Evolutionary conservation across 2,329 filamentous ascomycete genomes (phyloP), one percentile per base, ranked within the genome.

Genomic region (Aspergillus costaricaensis): DNA sequence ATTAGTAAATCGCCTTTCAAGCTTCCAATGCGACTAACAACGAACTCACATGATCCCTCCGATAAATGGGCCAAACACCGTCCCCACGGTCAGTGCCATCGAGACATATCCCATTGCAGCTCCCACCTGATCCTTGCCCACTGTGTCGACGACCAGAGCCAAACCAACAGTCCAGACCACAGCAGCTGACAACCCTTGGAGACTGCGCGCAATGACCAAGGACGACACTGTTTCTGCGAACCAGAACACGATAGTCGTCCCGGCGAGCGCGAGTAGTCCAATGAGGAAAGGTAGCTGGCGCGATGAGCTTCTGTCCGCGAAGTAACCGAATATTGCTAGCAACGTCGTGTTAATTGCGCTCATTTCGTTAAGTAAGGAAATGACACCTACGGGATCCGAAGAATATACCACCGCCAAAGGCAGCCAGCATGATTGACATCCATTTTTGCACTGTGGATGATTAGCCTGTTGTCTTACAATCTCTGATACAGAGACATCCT

Each of bases 361-460:
- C 38, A 48, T 39, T 3, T 7, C 15, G 8, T 8, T 2, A 5
- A 32, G 10, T 17, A 49, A 23, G 23, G 25, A 2, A 50, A 10
- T 1, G 12, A 5, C 21, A 68, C 69, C 55, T 47, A 74, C 71
- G 72, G n/a, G 72, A 72, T n/a, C 68, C 68, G 14, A 74, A 75
- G 10, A 91, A 82, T 8, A 92, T 77, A 1, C 88, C 85, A 1
- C 83, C 87, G 32, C 88, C 89, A 70, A 91, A 92, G 17, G 87
- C 85, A 9, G 88, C 88, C 1, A 92, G 79, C 6, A 92, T 80
- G 12, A 91, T 82, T 0, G 88, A 88, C 8, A 88, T 84, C 88
- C 88, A 91, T 68, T 80, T 82, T 72, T 92, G 90, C 1, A 89
- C 83, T 67, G 50, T 51, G 17, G n/a, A 1, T 10, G 10, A 25